Evolutionary conservation across 768 basidiomycete genomes (phyloP).

Genomic region (Tephrocybe sp.): DNA sequence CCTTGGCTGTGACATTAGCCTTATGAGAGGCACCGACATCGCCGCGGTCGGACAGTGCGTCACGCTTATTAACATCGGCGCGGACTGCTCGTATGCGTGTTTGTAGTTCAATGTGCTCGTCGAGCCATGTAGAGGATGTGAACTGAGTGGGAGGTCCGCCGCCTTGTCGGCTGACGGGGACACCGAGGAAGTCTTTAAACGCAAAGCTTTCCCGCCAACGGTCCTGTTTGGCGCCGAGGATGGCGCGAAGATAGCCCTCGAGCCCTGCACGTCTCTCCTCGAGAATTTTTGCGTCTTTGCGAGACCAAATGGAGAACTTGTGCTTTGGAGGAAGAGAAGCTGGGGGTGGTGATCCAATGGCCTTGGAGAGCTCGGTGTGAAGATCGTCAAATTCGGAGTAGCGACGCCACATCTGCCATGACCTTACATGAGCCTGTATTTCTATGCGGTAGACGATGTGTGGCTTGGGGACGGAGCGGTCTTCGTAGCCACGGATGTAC

Average conservation of each 20-base stretch:
- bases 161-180: conserved; percentile 65
- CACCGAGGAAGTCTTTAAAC: conserved; percentile 86
- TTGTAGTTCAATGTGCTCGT: conserved; percentile 83
- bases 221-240: conserved; percentile 78
- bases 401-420: conserved; percentile 92
- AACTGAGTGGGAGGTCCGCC: conserved; percentile 47
- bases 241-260: conserved; percentile 84
- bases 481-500: conserved; percentile 67
- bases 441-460: conserved; percentile 83
- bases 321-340: conserved; percentile 84
- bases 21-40: conserved; percentile 76
- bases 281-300: conserved; percentile 59
- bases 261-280: conserved; percentile 79
- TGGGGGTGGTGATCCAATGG: conserved; percentile 82
- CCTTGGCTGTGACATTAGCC: conserved; percentile 83
- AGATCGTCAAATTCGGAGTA: conserved; percentile 95
- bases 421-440: conserved; percentile 84
- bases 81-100: conserved; percentile 77
- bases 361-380: conserved; percentile 75
- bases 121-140: conserved; percentile 82
- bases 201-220: conserved; percentile 78
- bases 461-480: conserved; percentile 67
- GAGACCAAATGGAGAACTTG: conserved; percentile 61
- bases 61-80: conserved; percentile 84
- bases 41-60: conserved; percentile 74